Conservation (phyloP, 257 asterid species). For the Scutellaria baicalensis region DNA sequence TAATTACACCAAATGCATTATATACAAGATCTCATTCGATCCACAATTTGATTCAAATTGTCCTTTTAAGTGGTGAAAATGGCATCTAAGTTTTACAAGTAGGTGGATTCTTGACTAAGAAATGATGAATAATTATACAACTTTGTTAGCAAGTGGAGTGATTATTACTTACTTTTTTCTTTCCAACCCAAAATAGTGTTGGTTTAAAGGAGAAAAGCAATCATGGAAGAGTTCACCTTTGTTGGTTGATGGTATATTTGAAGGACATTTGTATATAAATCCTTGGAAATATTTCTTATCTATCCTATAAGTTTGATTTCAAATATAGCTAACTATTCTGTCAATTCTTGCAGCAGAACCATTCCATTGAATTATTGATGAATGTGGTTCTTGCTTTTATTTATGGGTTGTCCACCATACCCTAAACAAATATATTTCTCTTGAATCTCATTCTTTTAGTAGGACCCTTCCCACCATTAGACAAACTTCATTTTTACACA, state of each 20-base stretch:
- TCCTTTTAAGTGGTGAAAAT: slow-evolving; percentile 6
- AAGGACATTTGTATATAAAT: background rate
- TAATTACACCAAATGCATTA: too few species aligned
- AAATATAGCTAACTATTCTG: slow-evolving; percentile 2
- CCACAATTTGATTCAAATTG: background rate
- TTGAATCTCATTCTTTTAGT: slow-evolving; percentile 29
- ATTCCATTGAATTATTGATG: slow-evolving; percentile 24
- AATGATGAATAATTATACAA: slow-evolving; percentile 9
- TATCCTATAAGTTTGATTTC: background rate
- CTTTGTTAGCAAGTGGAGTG: slow-evolving; percentile 19
- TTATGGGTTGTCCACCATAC: slow-evolving; percentile 21
- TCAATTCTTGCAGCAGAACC: slow-evolving; percentile 26
- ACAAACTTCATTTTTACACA: slow-evolving; percentile 9
- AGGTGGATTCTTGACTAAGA: slow-evolving; percentile 27
- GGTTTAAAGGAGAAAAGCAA: slow-evolving; percentile 8
- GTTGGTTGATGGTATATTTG: slow-evolving; percentile 12
- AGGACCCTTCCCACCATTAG: slow-evolving; percentile 25
- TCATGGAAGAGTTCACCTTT: slow-evolving; percentile 17
- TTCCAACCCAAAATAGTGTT: slow-evolving; percentile 9
- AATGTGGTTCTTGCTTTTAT: slow-evolving; percentile 17
- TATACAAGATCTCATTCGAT: background rate
- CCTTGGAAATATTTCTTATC: background rate
- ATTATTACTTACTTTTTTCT: slow-evolving; percentile 14
- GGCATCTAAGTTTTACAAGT: background rate
- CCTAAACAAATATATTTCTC: slow-evolving; percentile 8